Percentiles rank a stretch among this genome's conserved stretches.
phyloP scores from a whole-genome alignment of 371 early-diverging fungal species.

The Saksenaea vasiformis region DNA sequence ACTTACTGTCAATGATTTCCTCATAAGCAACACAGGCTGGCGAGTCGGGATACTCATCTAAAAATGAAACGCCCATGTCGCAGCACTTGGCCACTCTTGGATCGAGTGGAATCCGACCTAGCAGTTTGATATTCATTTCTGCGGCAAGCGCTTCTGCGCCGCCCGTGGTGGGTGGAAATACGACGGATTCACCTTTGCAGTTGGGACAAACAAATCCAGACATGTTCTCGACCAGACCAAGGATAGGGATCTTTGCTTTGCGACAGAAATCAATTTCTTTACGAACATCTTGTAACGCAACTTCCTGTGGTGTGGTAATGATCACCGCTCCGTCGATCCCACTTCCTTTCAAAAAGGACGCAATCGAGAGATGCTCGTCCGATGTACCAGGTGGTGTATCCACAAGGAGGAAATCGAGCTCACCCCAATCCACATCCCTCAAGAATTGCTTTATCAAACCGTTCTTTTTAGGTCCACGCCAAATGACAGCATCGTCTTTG shows the following conservation, averaged over 20 bases:
- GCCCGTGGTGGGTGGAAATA: slow-evolving; percentile 93
- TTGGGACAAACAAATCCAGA: slow-evolving; percentile 94
- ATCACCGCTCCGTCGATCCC: slow-evolving; percentile 91
- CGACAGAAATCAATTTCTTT: slow-evolving; percentile 96
- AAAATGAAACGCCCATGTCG: slow-evolving; percentile 85
- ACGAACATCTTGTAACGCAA: slow-evolving; percentile 94
- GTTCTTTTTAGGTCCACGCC: slow-evolving; percentile 98
- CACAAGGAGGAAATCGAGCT: slow-evolving; percentile 90
- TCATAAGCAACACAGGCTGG: slow-evolving; percentile 82
- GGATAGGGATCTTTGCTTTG: slow-evolving; percentile 86
- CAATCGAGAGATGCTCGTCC: slow-evolving; percentile 95
- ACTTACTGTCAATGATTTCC: slow-evolving; percentile 65
- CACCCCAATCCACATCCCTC: slow-evolving; percentile 94
- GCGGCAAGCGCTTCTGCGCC: slow-evolving; percentile 83
- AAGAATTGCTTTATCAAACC: slow-evolving; percentile 97
- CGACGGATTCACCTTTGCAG: slow-evolving; percentile 81
- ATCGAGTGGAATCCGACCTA: slow-evolving; percentile 92
- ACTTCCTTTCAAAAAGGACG: slow-evolving; percentile 75
- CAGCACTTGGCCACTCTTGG: slow-evolving; percentile 84
- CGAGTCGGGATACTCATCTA: slow-evolving; percentile 87
- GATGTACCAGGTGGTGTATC: slow-evolving; percentile 99
- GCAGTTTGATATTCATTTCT: slow-evolving; percentile 73
- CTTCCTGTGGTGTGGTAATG: slow-evolving; percentile 98
- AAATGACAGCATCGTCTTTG: slow-evolving; percentile 95
- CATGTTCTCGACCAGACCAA: slow-evolving; percentile 99